Base-by-base conservation (phyloP, 768 basidiomycete species). In the Kwoniella sp. region DNA sequence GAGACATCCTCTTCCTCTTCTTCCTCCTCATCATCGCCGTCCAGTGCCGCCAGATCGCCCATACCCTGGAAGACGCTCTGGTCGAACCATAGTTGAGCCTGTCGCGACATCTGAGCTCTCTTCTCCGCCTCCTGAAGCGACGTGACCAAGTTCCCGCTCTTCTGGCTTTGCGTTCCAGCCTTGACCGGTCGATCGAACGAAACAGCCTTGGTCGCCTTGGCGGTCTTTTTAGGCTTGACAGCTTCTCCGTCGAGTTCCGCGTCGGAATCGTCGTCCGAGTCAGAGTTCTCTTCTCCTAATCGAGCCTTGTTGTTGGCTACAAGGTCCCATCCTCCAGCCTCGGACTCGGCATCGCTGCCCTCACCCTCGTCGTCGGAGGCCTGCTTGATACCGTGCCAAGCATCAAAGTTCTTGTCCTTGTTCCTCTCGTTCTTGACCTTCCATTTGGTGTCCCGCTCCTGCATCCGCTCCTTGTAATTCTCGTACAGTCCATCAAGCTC, bases 31-130 rank as follows among this genome's bases (percentile, higher is more conserved):
- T 79, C 79, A 34, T 84, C 75, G 4, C 78, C 85, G 48, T 83
- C 81, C 59, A 82, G 64, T 28, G 67, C 78, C 11, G 78, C 80
- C 26, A 83, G 69, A 30, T 85, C 86, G 7, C 86, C 79, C 1
- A 85, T 76, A 25, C 86, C 89, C 55, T 87, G 85, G 84, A 99
- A 99, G 50, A 96, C 81, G 56, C 90, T 89, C 81, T 96, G 95
- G 69, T 90, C 89, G 82, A 97, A 99, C 96, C 96, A 99, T n/a
- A 97, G 79, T 72, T 89, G 86, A 1, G 93, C 86, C 51, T 88
- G 79, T 25, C 81, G 75, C 55, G 75, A 80, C 76, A 83, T 81
- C 58, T 81, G 79, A 4, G 78, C 77, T 41, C 74, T 34, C 31
- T 81, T 65, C 63, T 77, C 75, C 22, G 73, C 63, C 50, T 79